These are phyloP conservation scores for Taiozyma sp. DNA, from an alignment of 1,139 yeast genomes.

Conservation along the genomic window DNA sequence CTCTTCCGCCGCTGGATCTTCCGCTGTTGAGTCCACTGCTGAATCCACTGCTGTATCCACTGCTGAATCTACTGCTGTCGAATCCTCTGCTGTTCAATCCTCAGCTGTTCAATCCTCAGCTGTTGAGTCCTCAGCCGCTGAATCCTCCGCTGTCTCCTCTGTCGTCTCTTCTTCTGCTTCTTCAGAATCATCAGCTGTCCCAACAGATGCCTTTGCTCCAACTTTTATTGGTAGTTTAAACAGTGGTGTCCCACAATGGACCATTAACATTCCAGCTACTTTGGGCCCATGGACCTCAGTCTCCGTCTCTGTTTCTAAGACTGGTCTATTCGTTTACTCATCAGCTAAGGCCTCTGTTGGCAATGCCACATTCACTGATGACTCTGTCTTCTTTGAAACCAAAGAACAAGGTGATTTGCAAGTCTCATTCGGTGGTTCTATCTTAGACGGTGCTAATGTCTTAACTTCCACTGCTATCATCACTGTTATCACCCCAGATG, in stretches of 20 bases:
- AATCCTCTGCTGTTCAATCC: not conserved
- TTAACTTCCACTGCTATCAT: slow-evolving; percentile 1
- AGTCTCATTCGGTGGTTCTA: slow-evolving; percentile 2
- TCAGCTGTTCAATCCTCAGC: not conserved
- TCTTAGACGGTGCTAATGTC: not conserved
- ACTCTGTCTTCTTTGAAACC: not conserved
- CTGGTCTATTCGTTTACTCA: slow-evolving; percentile 2
- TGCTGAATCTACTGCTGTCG: not conserved
- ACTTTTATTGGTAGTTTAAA: not conserved
- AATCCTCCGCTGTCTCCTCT: not conserved
- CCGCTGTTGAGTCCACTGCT: not conserved
- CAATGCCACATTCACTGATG: not conserved
- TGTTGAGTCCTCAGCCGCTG: not conserved
- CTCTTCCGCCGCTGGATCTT: too few relatives aligned
- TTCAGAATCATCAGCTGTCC: not conserved
- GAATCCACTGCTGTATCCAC: not conserved
- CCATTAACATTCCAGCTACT: not conserved
- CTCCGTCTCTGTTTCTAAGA: not conserved
- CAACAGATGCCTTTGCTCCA: not conserved
- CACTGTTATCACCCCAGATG: slow-evolving; percentile 3
- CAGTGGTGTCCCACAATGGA: slow-evolving; percentile 1
- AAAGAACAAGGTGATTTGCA: not conserved
- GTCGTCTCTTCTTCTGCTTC: not conserved
- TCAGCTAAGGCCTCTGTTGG: not conserved
- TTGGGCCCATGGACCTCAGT: slow-evolving; percentile 3